Conservation (phyloP, 2,329 filamentous ascomycete genomes). For the Talaromyces atroroseus region DNA sequence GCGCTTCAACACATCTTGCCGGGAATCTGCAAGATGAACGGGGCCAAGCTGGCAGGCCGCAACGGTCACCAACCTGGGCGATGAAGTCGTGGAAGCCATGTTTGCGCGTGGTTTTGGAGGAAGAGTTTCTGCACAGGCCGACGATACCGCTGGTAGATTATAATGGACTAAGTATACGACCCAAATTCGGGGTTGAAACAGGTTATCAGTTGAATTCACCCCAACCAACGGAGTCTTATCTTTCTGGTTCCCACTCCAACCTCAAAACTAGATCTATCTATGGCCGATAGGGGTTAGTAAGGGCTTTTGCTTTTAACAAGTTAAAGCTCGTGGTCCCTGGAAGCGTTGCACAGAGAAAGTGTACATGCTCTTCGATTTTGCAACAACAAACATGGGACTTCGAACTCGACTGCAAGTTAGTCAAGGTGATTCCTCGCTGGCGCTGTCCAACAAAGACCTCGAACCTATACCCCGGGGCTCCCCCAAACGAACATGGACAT, state of each 20-base stretch:
- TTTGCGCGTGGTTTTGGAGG: neutral
- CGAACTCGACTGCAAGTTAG: too few relatives aligned
- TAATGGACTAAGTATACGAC: conserved; percentile 6
- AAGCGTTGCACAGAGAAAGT: neutral
- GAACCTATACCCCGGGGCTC: neutral
- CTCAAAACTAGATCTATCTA: neutral
- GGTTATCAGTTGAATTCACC: conserved; percentile 1
- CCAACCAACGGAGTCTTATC: conserved; percentile 1
- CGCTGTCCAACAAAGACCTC: too few relatives aligned
- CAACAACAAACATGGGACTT: too few relatives aligned
- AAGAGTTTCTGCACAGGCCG: conserved; percentile 1
- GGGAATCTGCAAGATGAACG: conserved; percentile 39
- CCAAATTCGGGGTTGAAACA: conserved; percentile 7
- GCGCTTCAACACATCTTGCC: conserved; percentile 41
- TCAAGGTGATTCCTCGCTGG: too few relatives aligned
- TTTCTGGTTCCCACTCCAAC: neutral
- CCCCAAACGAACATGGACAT: neutral
- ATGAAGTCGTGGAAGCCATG: conserved; percentile 10
- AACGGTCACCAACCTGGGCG: conserved; percentile 8
- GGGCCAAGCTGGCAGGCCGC: conserved; percentile 53
- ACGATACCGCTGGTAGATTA: neutral
- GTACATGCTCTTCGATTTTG: neutral
- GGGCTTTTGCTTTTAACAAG: neutral
- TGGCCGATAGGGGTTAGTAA: neutral
- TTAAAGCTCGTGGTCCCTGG: neutral